Evolutionary conservation across 768 basidiomycete species (phyloP).

Genomic region (Tulasnella sp.): DNA sequence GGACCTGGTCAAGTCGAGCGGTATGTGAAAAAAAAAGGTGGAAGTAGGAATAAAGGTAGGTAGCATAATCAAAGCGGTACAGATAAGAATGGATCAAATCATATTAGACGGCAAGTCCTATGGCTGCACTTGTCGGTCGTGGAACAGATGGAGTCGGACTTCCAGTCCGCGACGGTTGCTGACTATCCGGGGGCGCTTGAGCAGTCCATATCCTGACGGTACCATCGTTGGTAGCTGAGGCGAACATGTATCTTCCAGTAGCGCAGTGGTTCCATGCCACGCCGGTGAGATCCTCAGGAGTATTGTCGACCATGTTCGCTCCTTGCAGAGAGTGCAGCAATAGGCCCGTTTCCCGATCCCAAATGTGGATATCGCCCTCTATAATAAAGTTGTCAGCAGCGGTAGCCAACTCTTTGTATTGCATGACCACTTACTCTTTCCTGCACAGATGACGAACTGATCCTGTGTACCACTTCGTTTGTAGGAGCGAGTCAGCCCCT

Average conservation of each 20-base stretch:
- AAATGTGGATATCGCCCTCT: slow-evolving; percentile 78
- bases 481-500: background rate
- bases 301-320: slow-evolving; percentile 40
- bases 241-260: slow-evolving; percentile 52
- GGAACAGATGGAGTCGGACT: background rate
- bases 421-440: slow-evolving; percentile 45
- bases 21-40: background rate
- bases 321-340: slow-evolving; percentile 62
- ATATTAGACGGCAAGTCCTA: background rate
- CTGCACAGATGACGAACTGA: slow-evolving; percentile 71
- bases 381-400: background rate
- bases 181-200: slow-evolving; percentile 17
- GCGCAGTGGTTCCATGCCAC: slow-evolving; percentile 73
- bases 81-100: background rate
- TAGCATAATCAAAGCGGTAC: background rate
- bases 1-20: no score
- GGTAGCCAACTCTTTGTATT: background rate
- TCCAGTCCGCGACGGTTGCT: background rate
- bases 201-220: slow-evolving; percentile 64
- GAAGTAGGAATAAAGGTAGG: slow-evolving; percentile 1
- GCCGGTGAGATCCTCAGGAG: slow-evolving; percentile 65
- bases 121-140: background rate
- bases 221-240: slow-evolving; percentile 74
- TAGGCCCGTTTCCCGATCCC: slow-evolving; percentile 72
- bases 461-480: slow-evolving; percentile 54